Evolutionary conservation across 768 basidiomycete species (phyloP).

Genomic region (Boletus vermiculosoides): DNA sequence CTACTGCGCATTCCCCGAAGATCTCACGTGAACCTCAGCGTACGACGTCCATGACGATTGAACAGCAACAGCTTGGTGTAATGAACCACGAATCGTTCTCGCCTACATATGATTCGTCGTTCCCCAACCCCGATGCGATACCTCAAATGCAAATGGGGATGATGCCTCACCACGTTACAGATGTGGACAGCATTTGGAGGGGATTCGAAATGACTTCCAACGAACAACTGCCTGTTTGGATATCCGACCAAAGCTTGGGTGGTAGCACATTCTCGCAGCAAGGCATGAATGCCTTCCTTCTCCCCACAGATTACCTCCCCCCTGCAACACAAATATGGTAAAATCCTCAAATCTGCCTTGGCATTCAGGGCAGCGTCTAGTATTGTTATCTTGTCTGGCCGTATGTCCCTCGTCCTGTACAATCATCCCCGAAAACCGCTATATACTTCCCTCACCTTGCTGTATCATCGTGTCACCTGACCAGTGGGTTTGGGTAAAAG

Average conservation of each 20-base stretch:
- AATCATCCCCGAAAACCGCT: slow-evolving; percentile 16
- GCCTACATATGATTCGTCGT: slow-evolving; percentile 52
- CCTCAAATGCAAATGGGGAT: slow-evolving; percentile 33
- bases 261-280: slow-evolving; percentile 73
- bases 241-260: slow-evolving; percentile 79
- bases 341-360: slow-evolving; percentile 13
- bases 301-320: slow-evolving; percentile 73
- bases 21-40: slow-evolving; percentile 54
- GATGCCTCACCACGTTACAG: slow-evolving; percentile 24
- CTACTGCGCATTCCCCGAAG: slow-evolving; percentile 61
- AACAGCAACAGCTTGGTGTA: slow-evolving; percentile 38
- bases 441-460: slow-evolving; percentile 13
- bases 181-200: slow-evolving; percentile 70
- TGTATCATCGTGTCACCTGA: slow-evolving; percentile 10
- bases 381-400: slow-evolving; percentile 16
- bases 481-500: background rate
- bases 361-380: slow-evolving; percentile 10
- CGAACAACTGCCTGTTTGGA: slow-evolving; percentile 82
- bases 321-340: slow-evolving; percentile 76
- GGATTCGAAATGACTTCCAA: slow-evolving; percentile 69
- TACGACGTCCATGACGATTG: slow-evolving; percentile 45
- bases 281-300: slow-evolving; percentile 83
- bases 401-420: slow-evolving; percentile 27
- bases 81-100: slow-evolving; percentile 52
- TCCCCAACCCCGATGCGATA: slow-evolving; percentile 34